Percentiles rank a stretch among this genome's conserved stretches.
phyloP scores from a whole-genome alignment of 208 protist genomes.

The Crithidia fasciculata region DNA sequence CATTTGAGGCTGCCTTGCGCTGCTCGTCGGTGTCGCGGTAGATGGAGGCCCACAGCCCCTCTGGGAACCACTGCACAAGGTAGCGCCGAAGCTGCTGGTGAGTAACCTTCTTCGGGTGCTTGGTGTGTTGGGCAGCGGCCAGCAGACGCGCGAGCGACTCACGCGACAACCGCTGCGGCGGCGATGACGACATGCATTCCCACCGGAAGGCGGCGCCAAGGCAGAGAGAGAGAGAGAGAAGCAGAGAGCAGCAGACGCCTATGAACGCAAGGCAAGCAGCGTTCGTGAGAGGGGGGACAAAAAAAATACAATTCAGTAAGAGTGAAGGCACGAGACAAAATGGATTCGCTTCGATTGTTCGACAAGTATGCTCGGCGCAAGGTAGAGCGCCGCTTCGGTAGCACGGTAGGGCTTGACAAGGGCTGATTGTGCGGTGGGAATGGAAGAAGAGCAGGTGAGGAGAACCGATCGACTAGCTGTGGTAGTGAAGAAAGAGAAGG shows the following conservation, averaged over 20 bases:
- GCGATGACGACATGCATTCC: conserved; percentile 27
- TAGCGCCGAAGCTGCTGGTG: conserved; percentile 15
- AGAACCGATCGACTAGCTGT: too few relatives aligned
- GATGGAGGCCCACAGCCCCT: conserved; percentile 11
- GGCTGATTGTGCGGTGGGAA: too few relatives aligned
- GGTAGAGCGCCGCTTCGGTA: too few relatives aligned
- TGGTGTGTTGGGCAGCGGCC: conserved; percentile 8
- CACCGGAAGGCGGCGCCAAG: too few relatives aligned
- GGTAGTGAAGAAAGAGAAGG: too few relatives aligned
- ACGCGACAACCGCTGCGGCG: conserved; percentile 4
- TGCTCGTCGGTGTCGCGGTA: neutral
- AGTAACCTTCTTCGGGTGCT: neutral
- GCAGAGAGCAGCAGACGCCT: neutral
- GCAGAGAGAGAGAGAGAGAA: neutral
- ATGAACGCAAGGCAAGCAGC: neutral
- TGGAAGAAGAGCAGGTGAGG: too few relatives aligned
- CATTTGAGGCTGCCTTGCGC: neutral
- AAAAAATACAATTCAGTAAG: neutral
- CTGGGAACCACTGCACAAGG: conserved; percentile 22
- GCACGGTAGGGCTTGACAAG: too few relatives aligned
- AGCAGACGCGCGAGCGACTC: conserved; percentile 20
- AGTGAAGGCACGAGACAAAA: neutral
- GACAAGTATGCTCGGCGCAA: too few relatives aligned
- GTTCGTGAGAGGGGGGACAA: neutral
- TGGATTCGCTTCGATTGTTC: too few relatives aligned